These are phyloP conservation scores for Naganishia randhawae DNA, from an alignment of 768 basidiomycete genomes.

Conservation along the genomic window DNA sequence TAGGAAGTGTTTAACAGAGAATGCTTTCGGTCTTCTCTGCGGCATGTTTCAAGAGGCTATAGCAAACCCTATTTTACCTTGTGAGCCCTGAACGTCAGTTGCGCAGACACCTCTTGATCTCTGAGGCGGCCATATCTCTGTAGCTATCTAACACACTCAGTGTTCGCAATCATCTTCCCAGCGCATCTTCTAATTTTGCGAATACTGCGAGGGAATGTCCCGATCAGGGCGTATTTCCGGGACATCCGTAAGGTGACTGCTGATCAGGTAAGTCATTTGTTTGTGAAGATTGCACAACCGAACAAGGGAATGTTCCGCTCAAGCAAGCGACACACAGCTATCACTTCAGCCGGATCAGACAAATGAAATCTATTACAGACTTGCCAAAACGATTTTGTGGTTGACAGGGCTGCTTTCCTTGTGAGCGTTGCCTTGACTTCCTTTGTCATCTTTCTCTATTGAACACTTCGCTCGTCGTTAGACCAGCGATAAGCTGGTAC, in stretches of 20 bases:
- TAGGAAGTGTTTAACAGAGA: neutral
- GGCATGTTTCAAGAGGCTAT: constrained; percentile 55
- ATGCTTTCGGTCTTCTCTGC: constrained; percentile 50
- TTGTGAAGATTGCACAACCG: neutral
- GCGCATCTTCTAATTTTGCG: constrained; percentile 69
- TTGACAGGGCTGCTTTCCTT: constrained; percentile 42
- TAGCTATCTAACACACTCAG: constrained; percentile 83
- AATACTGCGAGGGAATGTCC: constrained; percentile 53
- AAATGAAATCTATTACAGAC: constrained; percentile 16
- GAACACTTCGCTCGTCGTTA: neutral
- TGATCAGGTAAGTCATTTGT: constrained; percentile 51
- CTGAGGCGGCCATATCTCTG: constrained; percentile 24
- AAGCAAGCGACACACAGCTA: neutral
- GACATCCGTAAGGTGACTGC: constrained; percentile 55
- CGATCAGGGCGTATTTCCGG: constrained; percentile 56
- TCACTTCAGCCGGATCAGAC: neutral
- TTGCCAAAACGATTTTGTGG: constrained; percentile 32
- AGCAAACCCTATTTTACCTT: constrained; percentile 85
- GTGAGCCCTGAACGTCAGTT: too few species aligned
- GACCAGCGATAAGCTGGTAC: constrained; percentile 46
- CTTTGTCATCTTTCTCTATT: neutral
- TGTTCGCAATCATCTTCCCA: constrained; percentile 72
- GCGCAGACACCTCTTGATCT: too few species aligned
- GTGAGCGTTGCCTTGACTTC: constrained; percentile 18
- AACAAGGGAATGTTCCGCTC: neutral